These are phyloP conservation scores for Penicillium taxi DNA, from an alignment of 495 filamentous ascomycete genomes.

Conservation along the genomic window DNA sequence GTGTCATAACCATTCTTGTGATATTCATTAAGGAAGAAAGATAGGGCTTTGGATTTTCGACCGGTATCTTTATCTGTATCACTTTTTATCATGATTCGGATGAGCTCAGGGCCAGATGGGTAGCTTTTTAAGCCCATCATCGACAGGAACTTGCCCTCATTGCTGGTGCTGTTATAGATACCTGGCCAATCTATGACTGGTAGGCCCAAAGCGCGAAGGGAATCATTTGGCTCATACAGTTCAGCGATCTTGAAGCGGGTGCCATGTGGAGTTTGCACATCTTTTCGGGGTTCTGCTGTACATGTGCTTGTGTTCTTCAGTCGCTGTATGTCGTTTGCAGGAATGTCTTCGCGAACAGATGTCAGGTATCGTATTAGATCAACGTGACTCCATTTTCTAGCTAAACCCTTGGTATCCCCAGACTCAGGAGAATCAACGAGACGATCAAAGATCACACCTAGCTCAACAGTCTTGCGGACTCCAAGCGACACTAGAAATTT, in stretches of 20 bases:
- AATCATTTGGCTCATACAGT: conserved; percentile 73
- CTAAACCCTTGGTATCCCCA: conserved; percentile 31
- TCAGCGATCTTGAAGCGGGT: conserved; percentile 72
- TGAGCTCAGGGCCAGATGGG: conserved; percentile 61
- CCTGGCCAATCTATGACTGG: conserved; percentile 84
- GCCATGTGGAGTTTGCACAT: conserved; percentile 21
- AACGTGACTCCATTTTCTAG: conserved; percentile 75
- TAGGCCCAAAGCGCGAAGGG: conserved; percentile 58
- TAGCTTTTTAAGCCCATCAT: conserved; percentile 60
- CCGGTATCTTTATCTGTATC: conserved; percentile 43
- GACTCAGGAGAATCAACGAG: conserved; percentile 52
- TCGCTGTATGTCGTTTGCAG: conserved; percentile 68
- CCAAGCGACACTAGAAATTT: conserved; percentile 77
- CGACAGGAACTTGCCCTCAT: conserved; percentile 65
- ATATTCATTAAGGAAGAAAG: conserved; percentile 76
- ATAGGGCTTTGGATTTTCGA: conserved; percentile 58
- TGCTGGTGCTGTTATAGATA: conserved; percentile 49
- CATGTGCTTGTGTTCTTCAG: conserved; percentile 72
- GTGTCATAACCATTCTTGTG: conserved; percentile 63
- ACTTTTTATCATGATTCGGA: conserved; percentile 64
- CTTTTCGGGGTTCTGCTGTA: conserved; percentile 55
- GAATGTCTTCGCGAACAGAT: conserved; percentile 86
- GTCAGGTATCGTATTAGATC: conserved; percentile 91
- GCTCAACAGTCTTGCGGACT: conserved; percentile 74
- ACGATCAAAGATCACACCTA: conserved; percentile 86